Conservation (phyloP, 2,329 filamentous ascomycete species). For the Elsinoe australis region DNA sequence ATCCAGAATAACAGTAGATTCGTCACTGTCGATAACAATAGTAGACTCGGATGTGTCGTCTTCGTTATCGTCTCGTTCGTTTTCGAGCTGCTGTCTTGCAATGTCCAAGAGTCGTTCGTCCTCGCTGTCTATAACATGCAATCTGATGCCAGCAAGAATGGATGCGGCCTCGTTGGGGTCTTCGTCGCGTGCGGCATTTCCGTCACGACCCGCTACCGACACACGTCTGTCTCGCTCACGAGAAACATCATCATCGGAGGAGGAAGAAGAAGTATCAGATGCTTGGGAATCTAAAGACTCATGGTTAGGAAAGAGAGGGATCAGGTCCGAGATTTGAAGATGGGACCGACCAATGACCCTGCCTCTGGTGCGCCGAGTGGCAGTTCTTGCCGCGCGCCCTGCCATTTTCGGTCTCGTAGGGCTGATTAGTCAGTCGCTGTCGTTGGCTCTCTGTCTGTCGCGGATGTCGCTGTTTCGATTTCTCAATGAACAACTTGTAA, state of each 20-base stretch:
- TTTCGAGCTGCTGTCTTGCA: background rate
- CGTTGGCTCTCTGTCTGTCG: background rate
- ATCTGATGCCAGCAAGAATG: background rate
- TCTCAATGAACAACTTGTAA: background rate
- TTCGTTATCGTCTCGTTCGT: background rate
- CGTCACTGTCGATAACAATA: conserved; percentile 7
- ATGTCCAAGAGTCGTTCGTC: conserved; percentile 12
- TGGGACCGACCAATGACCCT: conserved; percentile 7
- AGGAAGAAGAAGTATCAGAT: background rate
- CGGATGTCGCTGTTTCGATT: background rate
- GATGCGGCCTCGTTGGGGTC: background rate
- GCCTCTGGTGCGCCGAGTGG: background rate
- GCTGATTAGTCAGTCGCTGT: conserved; percentile 10
- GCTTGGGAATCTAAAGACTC: background rate
- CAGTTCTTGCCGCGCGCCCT: background rate
- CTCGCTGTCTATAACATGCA: conserved; percentile 13
- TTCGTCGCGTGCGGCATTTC: background rate
- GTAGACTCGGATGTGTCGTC: conserved; percentile 6
- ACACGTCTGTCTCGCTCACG: background rate
- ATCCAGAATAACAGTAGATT: background rate
- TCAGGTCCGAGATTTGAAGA: background rate
- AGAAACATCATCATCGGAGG: background rate
- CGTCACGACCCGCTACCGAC: background rate
- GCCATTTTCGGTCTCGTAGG: conserved; percentile 3
- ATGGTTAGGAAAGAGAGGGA: background rate